Percentiles rank a stretch among this genome's conserved stretches.
Evolutionary conservation across 129 eudicot species (phyloP).

Genomic region (Erigeron canadensis): DNA sequence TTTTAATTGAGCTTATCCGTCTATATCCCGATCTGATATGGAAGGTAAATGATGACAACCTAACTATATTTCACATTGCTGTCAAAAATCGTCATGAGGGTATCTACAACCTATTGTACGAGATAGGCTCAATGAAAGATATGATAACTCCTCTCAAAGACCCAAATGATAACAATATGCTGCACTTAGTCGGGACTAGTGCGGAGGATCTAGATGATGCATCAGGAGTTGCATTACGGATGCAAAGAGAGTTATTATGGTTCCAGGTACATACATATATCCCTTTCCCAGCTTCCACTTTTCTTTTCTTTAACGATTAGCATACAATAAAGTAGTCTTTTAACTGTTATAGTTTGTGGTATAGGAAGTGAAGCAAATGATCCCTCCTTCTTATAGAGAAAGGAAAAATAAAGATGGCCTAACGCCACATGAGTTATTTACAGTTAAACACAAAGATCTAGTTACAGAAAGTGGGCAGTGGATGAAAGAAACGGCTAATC

Average conservation of each 20-base stretch:
- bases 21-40: slow-evolving; percentile 48
- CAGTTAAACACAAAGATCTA: slow-evolving; percentile 38
- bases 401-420: slow-evolving; percentile 24
- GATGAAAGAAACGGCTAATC: slow-evolving; percentile 43
- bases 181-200: slow-evolving; percentile 43
- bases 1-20: slow-evolving; percentile 38
- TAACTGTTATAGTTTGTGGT: slow-evolving; percentile 4
- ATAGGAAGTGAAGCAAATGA: slow-evolving; percentile 39
- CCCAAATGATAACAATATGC: slow-evolving; percentile 31
- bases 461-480: slow-evolving; percentile 39
- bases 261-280: slow-evolving; percentile 31
- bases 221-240: slow-evolving; percentile 40
- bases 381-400: slow-evolving; percentile 28
- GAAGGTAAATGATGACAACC: slow-evolving; percentile 43
- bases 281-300: background rate
- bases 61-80: slow-evolving; percentile 47
- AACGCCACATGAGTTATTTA: slow-evolving; percentile 39
- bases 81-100: slow-evolving; percentile 40
- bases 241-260: slow-evolving; percentile 54
- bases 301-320: background rate
- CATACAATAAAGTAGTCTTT: background rate
- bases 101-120: slow-evolving; percentile 41
- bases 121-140: slow-evolving; percentile 42
- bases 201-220: slow-evolving; percentile 23
- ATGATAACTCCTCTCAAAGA: slow-evolving; percentile 34